Evolutionary conservation across 1,139 yeast species (phyloP).

Genomic region (Yamadazyma pseudoaaseri): DNA sequence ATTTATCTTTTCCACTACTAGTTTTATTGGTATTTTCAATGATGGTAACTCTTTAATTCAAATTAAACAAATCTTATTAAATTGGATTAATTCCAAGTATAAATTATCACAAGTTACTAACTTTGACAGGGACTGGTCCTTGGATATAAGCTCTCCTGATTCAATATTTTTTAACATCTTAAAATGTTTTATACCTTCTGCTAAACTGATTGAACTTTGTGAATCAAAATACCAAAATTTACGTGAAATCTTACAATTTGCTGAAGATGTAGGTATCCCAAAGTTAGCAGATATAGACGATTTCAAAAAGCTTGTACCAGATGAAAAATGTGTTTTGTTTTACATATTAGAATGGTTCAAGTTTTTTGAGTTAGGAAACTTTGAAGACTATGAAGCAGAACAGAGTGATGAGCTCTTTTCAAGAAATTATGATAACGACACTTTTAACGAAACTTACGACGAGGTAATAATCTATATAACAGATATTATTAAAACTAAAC

Average conservation of each 20-base stretch:
- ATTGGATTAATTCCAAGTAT: constrained; percentile 32
- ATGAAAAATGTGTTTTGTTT: constrained; percentile 64
- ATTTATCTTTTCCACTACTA: constrained; percentile 49
- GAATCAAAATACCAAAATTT: constrained; percentile 30
- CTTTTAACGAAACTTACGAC: constrained; percentile 14
- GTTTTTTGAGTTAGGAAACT: constrained; percentile 34
- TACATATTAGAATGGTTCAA: constrained; percentile 69
- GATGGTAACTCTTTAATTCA: constrained; percentile 32
- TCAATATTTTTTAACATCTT: constrained; percentile 24
- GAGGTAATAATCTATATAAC: constrained; percentile 21
- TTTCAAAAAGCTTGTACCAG: constrained; percentile 51
- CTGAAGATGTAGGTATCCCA: constrained; percentile 51
- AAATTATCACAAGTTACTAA: constrained; percentile 23
- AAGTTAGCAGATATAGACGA: constrained; percentile 61
- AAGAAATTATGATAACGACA: background rate
- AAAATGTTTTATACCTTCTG: constrained; percentile 18
- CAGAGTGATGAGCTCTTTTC: background rate
- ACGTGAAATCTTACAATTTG: constrained; percentile 19
- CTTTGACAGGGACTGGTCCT: constrained; percentile 41
- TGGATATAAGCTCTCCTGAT: constrained; percentile 31
- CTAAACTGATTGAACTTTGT: constrained; percentile 30
- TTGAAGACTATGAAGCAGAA: constrained; percentile 4
- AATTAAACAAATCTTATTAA: constrained; percentile 30
- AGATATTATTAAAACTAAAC: constrained; percentile 24
- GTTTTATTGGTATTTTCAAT: constrained; percentile 28